phyloP scores from a whole-genome alignment of 192 early-diverging fungal species.

The Podila clonocystis region DNA sequence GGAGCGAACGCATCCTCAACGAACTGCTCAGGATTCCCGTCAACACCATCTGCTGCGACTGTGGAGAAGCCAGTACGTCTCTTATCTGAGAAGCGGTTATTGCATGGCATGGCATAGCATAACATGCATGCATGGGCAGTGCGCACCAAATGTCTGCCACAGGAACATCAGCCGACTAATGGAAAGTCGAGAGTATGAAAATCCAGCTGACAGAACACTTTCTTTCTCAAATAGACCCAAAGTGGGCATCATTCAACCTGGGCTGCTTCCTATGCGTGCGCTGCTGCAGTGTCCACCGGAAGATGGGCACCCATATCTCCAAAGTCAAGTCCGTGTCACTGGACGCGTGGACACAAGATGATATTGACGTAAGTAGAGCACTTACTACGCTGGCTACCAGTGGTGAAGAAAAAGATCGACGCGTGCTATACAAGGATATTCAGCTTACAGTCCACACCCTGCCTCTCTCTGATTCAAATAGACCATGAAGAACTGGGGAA shows the following conservation, averaged over 20 bases:
- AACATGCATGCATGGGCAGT: background rate
- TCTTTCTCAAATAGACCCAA: constrained; percentile 66
- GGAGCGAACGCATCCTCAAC: constrained; percentile 72
- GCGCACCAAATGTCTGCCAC: background rate
- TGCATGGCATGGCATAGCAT: background rate
- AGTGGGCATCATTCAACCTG: constrained; percentile 91
- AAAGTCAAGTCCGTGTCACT: constrained; percentile 91
- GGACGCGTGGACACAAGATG: constrained; percentile 90
- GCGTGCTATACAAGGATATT: background rate
- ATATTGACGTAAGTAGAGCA: constrained; percentile 75
- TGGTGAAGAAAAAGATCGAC: background rate
- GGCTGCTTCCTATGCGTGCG: constrained; percentile 95
- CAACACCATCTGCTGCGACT: constrained; percentile 82
- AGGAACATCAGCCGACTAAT: background rate
- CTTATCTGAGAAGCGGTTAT: background rate
- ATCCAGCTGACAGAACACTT: background rate
- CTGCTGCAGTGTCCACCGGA: constrained; percentile 84
- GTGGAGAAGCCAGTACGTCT: constrained; percentile 71
- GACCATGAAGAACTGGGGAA: constrained; percentile 68
- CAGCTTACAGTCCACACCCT: background rate
- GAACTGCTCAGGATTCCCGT: constrained; percentile 75
- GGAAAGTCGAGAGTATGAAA: background rate
- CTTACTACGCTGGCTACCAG: background rate
- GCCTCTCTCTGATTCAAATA: constrained; percentile 16
- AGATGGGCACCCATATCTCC: constrained; percentile 90